phyloP scores from a whole-genome alignment of 352 stramenopile species.

The Globisporangium lucens region DNA sequence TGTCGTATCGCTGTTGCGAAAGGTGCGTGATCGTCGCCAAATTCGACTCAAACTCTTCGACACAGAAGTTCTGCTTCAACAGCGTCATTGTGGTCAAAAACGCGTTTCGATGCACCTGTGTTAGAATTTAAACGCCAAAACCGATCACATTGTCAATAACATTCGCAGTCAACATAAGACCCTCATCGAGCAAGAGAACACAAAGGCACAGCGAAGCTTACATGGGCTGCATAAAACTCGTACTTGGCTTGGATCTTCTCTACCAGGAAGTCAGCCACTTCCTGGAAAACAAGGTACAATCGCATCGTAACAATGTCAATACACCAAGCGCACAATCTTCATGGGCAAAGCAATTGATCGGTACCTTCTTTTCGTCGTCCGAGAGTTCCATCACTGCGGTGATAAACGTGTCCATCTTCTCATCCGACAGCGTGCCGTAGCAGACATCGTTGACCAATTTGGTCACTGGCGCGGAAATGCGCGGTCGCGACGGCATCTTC shows the following conservation, averaged over 20 bases:
- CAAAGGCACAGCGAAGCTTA: constrained; percentile 18
- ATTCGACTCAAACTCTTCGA: constrained; percentile 79
- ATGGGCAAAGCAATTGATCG: background rate
- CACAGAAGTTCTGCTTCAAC: constrained; percentile 75
- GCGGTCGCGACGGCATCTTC: constrained; percentile 59
- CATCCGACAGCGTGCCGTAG: constrained; percentile 68
- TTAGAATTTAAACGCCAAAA: background rate
- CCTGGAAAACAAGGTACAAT: constrained; percentile 26
- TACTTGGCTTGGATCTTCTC: constrained; percentile 83
- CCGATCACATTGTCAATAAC: background rate
- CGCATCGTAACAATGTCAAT: background rate
- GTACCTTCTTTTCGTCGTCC: constrained; percentile 65
- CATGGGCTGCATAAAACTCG: constrained; percentile 77
- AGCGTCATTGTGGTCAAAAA: constrained; percentile 65
- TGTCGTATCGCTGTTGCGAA: constrained; percentile 81
- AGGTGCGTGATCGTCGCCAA: constrained; percentile 77
- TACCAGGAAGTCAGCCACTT: constrained; percentile 76
- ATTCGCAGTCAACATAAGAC: background rate
- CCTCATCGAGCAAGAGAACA: background rate
- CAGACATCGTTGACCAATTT: constrained; percentile 87
- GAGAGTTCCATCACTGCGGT: constrained; percentile 65
- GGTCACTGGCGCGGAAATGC: constrained; percentile 47
- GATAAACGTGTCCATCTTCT: constrained; percentile 71
- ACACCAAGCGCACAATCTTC: background rate
- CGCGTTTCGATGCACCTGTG: constrained; percentile 76